Evolutionary conservation across 345 rosid genomes (phyloP).

Genomic region (Brassica rapa): DNA sequence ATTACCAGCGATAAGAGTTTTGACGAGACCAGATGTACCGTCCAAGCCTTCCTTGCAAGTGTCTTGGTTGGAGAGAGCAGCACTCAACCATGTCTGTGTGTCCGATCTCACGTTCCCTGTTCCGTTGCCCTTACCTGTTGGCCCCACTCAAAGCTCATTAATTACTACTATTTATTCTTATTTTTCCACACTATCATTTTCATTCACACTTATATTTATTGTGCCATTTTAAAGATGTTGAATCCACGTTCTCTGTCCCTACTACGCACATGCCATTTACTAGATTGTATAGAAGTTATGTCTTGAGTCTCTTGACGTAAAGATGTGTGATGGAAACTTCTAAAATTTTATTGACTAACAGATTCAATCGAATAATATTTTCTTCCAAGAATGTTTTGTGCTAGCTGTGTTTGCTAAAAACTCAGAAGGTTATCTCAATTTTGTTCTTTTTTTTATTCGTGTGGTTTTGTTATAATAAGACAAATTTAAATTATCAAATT

Average conservation of each 20-base stretch:
- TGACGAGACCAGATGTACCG: constrained; percentile 55
- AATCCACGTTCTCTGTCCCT: constrained; percentile 30
- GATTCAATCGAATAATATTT: background rate
- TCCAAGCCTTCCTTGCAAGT: constrained; percentile 84
- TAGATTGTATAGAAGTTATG: background rate
- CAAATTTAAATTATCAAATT: background rate
- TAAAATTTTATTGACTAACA: background rate
- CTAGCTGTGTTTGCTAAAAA: background rate
- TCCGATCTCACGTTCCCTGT: constrained; percentile 71
- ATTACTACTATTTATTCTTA: background rate
- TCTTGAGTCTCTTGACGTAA: background rate
- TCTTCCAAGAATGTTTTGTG: background rate
- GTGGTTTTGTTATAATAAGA: background rate
- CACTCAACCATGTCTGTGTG: constrained; percentile 76
- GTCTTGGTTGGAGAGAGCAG: constrained; percentile 77
- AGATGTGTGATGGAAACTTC: background rate
- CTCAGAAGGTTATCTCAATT: background rate
- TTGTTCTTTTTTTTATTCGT: background rate
- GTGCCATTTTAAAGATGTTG: background rate
- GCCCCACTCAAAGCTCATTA: constrained; percentile 8
- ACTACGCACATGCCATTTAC: constrained; percentile 30
- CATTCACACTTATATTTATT: constrained; percentile 27
- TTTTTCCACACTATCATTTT: constrained; percentile 28
- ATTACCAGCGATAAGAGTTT: constrained; percentile 48
- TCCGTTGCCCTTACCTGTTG: constrained; percentile 64